Percentiles rank a stretch among this genome's conserved stretches.
These are phyloP conservation scores for Stephanodiscus triporus DNA, from an alignment of 108 stramenopile species.

Conservation along the genomic window DNA sequence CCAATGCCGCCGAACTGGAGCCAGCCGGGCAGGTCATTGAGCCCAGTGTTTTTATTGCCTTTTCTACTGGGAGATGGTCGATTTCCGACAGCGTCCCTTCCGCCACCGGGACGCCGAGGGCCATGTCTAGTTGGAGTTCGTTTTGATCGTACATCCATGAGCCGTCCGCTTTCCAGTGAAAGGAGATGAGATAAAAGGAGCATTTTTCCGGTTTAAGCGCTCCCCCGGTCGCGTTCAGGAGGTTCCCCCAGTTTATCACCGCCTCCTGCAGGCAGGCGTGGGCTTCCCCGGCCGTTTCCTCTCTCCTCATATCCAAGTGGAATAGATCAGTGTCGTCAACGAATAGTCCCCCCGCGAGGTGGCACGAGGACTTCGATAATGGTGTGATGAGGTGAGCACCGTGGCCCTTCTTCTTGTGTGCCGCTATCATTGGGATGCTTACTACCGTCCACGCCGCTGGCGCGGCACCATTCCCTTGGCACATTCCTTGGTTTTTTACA, in stretches of 20 bases:
- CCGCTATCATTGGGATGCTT: too few species aligned
- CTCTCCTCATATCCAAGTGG: too few species aligned
- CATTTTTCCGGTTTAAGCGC: constrained; percentile 14
- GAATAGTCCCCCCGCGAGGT: too few species aligned
- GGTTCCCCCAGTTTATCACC: constrained; percentile 11
- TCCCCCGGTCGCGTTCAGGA: constrained; percentile 20
- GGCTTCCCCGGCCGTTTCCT: too few species aligned
- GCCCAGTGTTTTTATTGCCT: constrained; percentile 8
- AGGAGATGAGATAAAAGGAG: constrained; percentile 12
- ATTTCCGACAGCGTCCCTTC: background rate
- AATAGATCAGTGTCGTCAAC: too few species aligned
- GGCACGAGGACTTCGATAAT: too few species aligned
- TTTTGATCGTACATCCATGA: constrained; percentile 15
- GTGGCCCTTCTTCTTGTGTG: too few species aligned
- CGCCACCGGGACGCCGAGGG: constrained; percentile 15
- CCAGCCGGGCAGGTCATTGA: constrained; percentile 8
- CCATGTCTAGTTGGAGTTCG: background rate
- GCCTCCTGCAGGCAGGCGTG: too few species aligned
- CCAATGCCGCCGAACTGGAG: background rate
- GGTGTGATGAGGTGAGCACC: too few species aligned
- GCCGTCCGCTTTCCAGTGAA: constrained; percentile 6
- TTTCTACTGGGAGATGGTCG: constrained; percentile 6
- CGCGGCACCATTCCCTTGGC: too few species aligned
- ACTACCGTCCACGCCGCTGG: too few species aligned
- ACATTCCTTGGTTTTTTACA: too few species aligned